phyloP scores from a whole-genome alignment of 805 yeast species.

The Candida taoyuanica region DNA sequence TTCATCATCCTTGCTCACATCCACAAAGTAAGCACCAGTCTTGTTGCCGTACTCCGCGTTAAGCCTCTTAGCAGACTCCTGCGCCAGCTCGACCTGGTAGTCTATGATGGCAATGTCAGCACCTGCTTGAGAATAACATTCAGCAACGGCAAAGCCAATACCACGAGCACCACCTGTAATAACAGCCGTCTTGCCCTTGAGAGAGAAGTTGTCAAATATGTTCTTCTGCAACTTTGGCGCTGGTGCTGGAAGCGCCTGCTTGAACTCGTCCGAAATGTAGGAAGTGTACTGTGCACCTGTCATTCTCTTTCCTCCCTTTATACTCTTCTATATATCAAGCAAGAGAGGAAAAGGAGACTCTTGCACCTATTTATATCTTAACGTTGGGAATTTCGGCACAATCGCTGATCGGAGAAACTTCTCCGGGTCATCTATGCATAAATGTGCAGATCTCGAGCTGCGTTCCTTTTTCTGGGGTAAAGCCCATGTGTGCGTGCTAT shows the following conservation, averaged over 20 bases:
- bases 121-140: constrained; percentile 82
- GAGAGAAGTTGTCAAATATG: constrained; percentile 66
- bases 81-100: constrained; percentile 34
- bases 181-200: constrained; percentile 78
- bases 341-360: too few relatives aligned
- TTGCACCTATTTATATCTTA: too few relatives aligned
- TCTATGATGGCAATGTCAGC: constrained; percentile 61
- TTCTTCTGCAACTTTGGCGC: constrained; percentile 47
- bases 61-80: constrained; percentile 53
- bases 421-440: not conserved
- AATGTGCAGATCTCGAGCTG: not conserved
- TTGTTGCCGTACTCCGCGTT: constrained; percentile 55
- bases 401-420: not conserved
- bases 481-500: too few relatives aligned
- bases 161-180: constrained; percentile 86
- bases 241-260: constrained; percentile 43
- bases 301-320: too few relatives aligned
- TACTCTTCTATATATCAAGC: too few relatives aligned
- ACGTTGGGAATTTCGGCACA: too few relatives aligned
- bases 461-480: constrained; percentile 3
- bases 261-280: constrained; percentile 24
- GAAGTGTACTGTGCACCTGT: constrained; percentile 17
- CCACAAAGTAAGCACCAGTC: constrained; percentile 46
- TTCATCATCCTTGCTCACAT: constrained; percentile 25
- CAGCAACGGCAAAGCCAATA: constrained; percentile 77